Conservation (phyloP, 208 protist genomes). For the Acanthamoeba rhysodes region DNA sequence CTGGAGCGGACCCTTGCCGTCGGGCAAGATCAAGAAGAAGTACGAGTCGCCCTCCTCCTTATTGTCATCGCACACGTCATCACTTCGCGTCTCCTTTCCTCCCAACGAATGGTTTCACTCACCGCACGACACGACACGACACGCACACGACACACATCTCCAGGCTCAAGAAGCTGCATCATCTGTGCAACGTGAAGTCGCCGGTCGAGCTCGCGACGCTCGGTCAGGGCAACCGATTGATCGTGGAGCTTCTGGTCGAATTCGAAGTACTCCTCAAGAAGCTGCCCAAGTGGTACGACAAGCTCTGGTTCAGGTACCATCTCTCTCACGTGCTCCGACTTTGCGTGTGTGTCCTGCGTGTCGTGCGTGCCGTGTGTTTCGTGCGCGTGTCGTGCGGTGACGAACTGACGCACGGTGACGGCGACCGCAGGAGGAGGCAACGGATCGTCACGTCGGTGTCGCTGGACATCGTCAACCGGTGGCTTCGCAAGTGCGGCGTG, state of each 20-base stretch:
- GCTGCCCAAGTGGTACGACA: conserved; percentile 12
- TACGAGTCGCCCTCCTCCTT: not conserved
- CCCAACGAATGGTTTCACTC: no score
- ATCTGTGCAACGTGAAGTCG: not conserved
- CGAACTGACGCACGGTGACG: not conserved
- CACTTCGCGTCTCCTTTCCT: no score
- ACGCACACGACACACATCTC: not conserved
- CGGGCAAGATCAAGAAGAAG: conserved; percentile 65
- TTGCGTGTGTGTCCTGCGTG: no score
- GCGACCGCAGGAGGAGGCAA: no score
- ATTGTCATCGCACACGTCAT: no score
- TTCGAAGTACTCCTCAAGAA: conserved; percentile 60
- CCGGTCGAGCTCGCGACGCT: not conserved
- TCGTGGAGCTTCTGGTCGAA: not conserved
- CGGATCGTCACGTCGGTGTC: conserved; percentile 13
- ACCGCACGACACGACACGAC: not conserved
- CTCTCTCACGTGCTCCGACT: no score
- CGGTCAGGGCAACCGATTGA: conserved; percentile 27
- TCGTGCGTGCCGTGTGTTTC: no score
- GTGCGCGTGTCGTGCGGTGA: no score
- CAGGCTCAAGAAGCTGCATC: not conserved
- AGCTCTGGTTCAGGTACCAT: conserved; percentile 42
- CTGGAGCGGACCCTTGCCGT: conserved; percentile 4
- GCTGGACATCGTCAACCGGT: not conserved
- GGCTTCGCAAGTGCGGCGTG: not conserved